Evolutionary conservation across 768 basidiomycete genomes (phyloP), one percentile per base, ranked within the genome.

Genomic region (Tylopilus sp.): DNA sequence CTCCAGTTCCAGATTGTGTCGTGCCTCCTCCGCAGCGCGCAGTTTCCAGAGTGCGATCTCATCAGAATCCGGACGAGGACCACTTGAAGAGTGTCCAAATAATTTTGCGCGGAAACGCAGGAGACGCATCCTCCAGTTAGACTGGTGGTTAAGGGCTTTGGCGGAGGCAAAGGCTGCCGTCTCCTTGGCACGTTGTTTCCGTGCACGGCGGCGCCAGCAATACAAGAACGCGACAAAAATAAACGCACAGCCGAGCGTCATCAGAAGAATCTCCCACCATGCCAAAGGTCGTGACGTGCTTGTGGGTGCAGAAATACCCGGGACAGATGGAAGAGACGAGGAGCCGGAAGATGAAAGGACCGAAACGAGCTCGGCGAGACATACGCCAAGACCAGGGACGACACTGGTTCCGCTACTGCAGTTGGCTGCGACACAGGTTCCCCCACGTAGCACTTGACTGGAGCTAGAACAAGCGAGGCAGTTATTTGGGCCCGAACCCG

Each of bases 261-360:
- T 92, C 50, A 92, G 79, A 51, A 92, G 73, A 59, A 92, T 90
- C 72, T 92, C 77, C 89, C 89, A 92, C 89, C 90, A 92, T 54
- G 74, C 72, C 10, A 91, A 72, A 22, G 74, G 60, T 25, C 72
- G 74, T 21, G 63, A 66, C 19, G 52, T 62, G 17, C 50, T 55
- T 3, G 76, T 78, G 0, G 87, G 85, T n/a, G 77, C 71, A 38
- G 77, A 65, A 53, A 85, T 67, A 25, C 87, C 86, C 2, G 84
- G 77, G 54, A 85, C 70, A 13, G 78, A 69, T 22, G 85, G 84
- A 21, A 84, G 70, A 21, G 74, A 40, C 6, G 65, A 57, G 8
- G 73, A 62, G 33, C 68, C 68, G n/a, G 72, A 45, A 13, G 76
- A 75, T 4, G 84, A 37, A 19, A 19, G 76, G 10, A 81, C 76